These are phyloP conservation scores for Phytophthora idaei DNA, from an alignment of 352 stramenopile species.

Conservation along the genomic window DNA sequence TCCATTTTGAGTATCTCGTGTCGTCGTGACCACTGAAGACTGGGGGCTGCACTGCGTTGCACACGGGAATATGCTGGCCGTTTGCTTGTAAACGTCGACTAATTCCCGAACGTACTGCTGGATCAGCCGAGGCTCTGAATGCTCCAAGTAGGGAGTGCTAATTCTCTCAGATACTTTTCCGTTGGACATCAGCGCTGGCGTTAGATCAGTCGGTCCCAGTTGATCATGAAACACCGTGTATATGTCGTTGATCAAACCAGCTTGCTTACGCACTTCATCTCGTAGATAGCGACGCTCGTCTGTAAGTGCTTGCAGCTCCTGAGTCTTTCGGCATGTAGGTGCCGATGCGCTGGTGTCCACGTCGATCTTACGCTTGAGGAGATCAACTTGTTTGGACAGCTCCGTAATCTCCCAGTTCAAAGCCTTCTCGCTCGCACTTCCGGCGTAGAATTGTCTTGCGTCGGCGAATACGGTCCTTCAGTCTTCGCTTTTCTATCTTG, in stretches of 20 bases:
- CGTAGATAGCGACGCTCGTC: slow-evolving; percentile 11
- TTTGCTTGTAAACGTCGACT: slow-evolving; percentile 5
- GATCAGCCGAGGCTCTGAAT: background rate
- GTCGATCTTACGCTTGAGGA: background rate
- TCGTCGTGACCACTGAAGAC: slow-evolving; percentile 5
- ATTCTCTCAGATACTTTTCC: background rate
- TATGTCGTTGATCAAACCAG: slow-evolving; percentile 1
- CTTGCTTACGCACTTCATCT: slow-evolving; percentile 5
- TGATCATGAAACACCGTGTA: background rate
- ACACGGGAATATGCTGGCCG: background rate
- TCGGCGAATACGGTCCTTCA: slow-evolving; percentile 19
- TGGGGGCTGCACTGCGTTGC: background rate
- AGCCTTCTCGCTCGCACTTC: slow-evolving; percentile 12
- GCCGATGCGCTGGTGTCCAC: background rate
- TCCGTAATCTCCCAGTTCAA: slow-evolving; percentile 4
- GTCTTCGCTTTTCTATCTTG: slow-evolving; percentile 8
- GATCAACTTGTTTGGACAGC: slow-evolving; percentile 3
- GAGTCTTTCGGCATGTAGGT: background rate
- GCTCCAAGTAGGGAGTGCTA: background rate
- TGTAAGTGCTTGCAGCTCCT: background rate
- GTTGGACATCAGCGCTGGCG: background rate
- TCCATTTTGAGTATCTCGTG: background rate
- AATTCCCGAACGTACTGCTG: slow-evolving; percentile 11
- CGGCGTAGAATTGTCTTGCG: slow-evolving; percentile 4
- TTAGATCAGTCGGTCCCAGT: background rate